Evolutionary conservation across 148 eudicot genomes (phyloP).

Genomic region (Polygonum maritimum): DNA sequence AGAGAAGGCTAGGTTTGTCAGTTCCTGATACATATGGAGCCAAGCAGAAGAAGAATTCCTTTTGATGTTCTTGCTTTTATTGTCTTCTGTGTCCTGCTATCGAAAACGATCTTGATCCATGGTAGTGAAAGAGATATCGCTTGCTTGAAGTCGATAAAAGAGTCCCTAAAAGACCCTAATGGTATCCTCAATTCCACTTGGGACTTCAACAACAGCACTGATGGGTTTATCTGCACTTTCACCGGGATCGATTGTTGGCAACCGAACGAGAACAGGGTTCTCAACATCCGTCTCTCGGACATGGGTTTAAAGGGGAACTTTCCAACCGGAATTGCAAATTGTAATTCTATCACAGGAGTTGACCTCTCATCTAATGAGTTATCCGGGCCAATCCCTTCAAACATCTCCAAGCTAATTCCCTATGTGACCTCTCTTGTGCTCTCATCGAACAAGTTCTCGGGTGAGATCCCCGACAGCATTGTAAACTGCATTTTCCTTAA

Average conservation of each 20-base stretch:
- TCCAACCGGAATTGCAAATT: constrained; percentile 34
- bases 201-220: constrained; percentile 39
- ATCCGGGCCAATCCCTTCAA: constrained; percentile 30
- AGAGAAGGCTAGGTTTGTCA: neutral
- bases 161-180: constrained; percentile 8
- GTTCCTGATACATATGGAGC: neutral
- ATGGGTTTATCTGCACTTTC: constrained; percentile 44
- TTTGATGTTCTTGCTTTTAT: constrained; percentile 1
- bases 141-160: neutral
- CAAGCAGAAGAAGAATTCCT: neutral
- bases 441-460: constrained; percentile 45
- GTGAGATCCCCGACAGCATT: constrained; percentile 40
- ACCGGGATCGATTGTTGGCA: constrained; percentile 55
- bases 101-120: neutral
- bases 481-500: constrained; percentile 56
- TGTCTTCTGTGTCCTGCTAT: neutral
- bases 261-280: constrained; percentile 33
- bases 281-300: constrained; percentile 31
- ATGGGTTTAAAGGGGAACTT: constrained; percentile 46
- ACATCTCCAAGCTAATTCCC: constrained; percentile 19
- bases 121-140: constrained; percentile 8
- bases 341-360: constrained; percentile 27
- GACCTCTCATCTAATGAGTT: constrained; percentile 46
- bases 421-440: constrained; percentile 38
- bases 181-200: constrained; percentile 29